Percentiles rank a stretch among this genome's conserved stretches.
Conservation (phyloP, 2,329 filamentous ascomycete species). For the Samsoniella hepiali region DNA sequence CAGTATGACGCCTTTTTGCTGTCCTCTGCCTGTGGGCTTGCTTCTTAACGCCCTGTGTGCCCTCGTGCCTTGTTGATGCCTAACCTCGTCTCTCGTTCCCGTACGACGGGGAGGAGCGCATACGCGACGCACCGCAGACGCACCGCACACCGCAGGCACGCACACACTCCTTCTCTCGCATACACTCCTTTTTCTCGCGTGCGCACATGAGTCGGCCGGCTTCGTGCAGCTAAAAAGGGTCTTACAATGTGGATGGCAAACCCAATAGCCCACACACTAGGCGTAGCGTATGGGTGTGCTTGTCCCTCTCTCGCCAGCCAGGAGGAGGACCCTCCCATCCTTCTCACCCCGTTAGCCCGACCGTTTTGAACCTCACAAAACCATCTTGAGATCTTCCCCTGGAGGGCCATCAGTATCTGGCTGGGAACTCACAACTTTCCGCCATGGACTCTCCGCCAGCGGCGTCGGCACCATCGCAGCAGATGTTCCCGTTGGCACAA, state of each 20-base stretch:
- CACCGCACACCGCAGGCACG: neutral
- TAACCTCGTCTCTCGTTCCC: neutral
- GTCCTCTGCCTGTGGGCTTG: neutral
- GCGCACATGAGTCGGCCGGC: neutral
- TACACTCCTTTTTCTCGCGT: neutral
- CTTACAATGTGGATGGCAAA: constrained; percentile 15
- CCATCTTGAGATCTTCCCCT: neutral
- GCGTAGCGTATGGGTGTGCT: constrained; percentile 3
- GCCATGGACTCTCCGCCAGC: constrained; percentile 3
- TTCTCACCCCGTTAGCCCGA: neutral
- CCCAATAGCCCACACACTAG: neutral
- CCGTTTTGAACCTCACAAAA: neutral
- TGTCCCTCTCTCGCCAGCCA: constrained; percentile 1
- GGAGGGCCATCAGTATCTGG: neutral
- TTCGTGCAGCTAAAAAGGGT: constrained; percentile 8
- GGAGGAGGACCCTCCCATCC: neutral
- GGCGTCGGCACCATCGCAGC: neutral
- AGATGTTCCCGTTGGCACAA: neutral
- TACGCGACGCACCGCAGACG: neutral
- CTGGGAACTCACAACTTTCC: neutral
- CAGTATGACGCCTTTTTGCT: neutral
- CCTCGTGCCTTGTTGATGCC: constrained; percentile 1
- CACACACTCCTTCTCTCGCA: neutral
- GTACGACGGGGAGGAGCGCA: neutral
- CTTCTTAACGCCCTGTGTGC: constrained; percentile 12